Conservation (phyloP, 176 grass and related monocot genomes). For the Puya raimondii region DNA sequence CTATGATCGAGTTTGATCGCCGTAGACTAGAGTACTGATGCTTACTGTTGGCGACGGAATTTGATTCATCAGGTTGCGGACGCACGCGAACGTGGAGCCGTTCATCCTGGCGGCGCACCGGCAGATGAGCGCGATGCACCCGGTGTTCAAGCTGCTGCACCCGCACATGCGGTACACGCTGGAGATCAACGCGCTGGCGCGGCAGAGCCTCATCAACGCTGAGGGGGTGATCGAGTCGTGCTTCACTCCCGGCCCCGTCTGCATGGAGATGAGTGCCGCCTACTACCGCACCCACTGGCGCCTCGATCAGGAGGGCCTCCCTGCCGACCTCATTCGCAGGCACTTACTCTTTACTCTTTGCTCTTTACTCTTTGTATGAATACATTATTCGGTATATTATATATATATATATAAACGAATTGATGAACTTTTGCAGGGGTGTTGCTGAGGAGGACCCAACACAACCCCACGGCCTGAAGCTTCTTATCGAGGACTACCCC, state of each 20-base stretch:
- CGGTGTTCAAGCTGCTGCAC: conserved; percentile 85
- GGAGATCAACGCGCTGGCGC: conserved; percentile 88
- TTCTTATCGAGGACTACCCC: conserved; percentile 85
- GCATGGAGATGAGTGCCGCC: conserved; percentile 64
- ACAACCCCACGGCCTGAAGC: conserved; percentile 64
- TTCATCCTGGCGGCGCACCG: conserved; percentile 91
- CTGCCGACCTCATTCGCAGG: conserved; percentile 85
- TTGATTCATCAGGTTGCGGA: conserved; percentile 61
- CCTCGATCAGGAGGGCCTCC: conserved; percentile 76
- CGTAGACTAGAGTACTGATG: background rate
- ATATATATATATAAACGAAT: background rate
- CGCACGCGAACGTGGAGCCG: conserved; percentile 83
- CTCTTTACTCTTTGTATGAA: background rate
- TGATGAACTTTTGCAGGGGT: conserved; percentile 40
- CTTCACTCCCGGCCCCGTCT: conserved; percentile 75
- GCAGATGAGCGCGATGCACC: conserved; percentile 83
- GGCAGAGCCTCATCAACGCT: conserved; percentile 90
- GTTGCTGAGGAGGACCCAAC: conserved; percentile 60
- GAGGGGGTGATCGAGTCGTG: conserved; percentile 92
- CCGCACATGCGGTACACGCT: conserved; percentile 94
- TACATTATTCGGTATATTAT: no score
- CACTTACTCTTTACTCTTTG: conserved; percentile 12
- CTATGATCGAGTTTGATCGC: no score
- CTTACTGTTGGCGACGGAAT: background rate
- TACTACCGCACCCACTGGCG: conserved; percentile 76